A percentile compares a stretch with the other conserved stretches of the same genome.
Evolutionary conservation across 495 filamentous ascomycete genomes (phyloP).

Genomic region (Tuber calosporum): DNA sequence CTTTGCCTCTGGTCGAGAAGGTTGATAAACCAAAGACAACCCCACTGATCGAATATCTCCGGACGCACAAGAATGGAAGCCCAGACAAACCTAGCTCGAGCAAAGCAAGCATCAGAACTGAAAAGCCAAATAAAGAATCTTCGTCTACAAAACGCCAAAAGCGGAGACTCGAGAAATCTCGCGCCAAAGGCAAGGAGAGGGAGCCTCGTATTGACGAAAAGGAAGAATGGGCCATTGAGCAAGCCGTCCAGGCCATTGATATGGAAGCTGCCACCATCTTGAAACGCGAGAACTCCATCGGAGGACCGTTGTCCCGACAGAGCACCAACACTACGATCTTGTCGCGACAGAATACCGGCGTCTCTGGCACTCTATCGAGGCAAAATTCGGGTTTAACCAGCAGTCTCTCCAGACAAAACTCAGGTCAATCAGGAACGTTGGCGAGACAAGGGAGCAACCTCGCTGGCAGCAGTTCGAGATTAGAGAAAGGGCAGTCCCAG

Average conservation of each 20-base stretch:
- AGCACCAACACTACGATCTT: background rate
- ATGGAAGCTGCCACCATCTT: constrained; percentile 50
- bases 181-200: constrained; percentile 52
- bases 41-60: constrained; percentile 78
- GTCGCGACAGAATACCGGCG: background rate
- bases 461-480: constrained; percentile 29
- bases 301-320: constrained; percentile 3
- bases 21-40: constrained; percentile 66
- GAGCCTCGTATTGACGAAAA: constrained; percentile 30
- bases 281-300: constrained; percentile 41
- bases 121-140: constrained; percentile 51
- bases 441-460: constrained; percentile 33
- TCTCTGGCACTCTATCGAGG: background rate
- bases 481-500: constrained; percentile 16
- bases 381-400: constrained; percentile 16
- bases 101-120: constrained; percentile 46
- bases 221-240: constrained; percentile 62
- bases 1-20: constrained; percentile 47
- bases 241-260: constrained; percentile 59
- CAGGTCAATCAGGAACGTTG: constrained; percentile 5
- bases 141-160: constrained; percentile 20
- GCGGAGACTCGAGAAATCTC: constrained; percentile 45
- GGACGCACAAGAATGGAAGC: constrained; percentile 33
- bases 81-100: constrained; percentile 43
- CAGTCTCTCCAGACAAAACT: constrained; percentile 4